Evolutionary conservation across 23 red algal genomes (phyloP), one percentile per base, ranked within the genome.

Genomic region (Gracilariopsis chorda): DNA sequence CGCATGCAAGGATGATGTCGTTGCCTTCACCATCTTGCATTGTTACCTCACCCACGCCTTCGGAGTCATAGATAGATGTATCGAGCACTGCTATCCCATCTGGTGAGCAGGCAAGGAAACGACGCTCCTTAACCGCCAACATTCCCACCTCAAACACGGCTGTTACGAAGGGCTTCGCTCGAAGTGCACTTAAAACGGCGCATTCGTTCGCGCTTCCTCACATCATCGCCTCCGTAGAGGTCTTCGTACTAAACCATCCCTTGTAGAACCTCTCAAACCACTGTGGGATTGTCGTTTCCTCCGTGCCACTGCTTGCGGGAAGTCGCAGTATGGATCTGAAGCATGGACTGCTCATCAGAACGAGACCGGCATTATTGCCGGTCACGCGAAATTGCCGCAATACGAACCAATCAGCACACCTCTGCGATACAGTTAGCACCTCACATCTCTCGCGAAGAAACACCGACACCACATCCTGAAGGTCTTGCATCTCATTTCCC

Each of bases 141-240:
- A 77, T 43, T 47, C 33, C 25, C 8, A 47, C 8, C 40, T 77
- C 71, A 17, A 77, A 77, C 12, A 52, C 17, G 7, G 4, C 37
- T 28, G 17, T 42, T 1, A 77, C 48, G 48, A 48, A 77, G 24
- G 71, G 71, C 48, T 46, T 47, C 0, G 1, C 48, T 0, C 42
- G 23, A 19, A 59, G 55, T 6, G 55, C 55, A 59, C 16, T 59
- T 19, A 27, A 19, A 9, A 73, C 67, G 35, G 67, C 67, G 19
- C 67, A 4, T 20, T 73, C 67, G 41, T 73, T 73, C 19, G 67
- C 67, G 5, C 35, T 73, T 46, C 67, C 67, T 5, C 67, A n/a
- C 67, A 73, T 73, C 67, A 73, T 73, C 35, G 67, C 67, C 67
- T 73, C 67, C 7, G 67, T 73, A 40, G 67, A 73, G 19, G 41